These are phyloP conservation scores for Neurospora sp. DNA, from an alignment of 495 filamentous ascomycete species.

Conservation along the genomic window DNA sequence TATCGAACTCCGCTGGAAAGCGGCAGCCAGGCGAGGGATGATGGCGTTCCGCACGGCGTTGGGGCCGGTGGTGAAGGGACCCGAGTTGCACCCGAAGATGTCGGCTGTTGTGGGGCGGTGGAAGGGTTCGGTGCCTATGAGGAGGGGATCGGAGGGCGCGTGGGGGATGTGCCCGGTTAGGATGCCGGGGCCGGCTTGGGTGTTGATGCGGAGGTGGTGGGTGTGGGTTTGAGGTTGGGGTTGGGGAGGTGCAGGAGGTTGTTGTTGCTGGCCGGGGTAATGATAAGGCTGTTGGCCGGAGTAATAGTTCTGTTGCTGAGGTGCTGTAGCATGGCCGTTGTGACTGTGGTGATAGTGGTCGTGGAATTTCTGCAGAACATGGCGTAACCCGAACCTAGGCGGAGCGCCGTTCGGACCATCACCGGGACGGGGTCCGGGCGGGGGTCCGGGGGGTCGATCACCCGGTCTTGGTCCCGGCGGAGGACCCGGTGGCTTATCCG, in stretches of 20 bases:
- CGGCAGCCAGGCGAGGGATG: conserved; percentile 54
- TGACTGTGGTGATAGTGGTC: not conserved
- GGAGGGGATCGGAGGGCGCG: conserved; percentile 9
- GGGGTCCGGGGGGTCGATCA: not conserved
- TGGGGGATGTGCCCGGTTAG: conserved; percentile 3
- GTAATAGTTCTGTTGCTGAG: not conserved
- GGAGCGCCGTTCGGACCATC: not conserved
- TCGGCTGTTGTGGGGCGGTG: conserved; percentile 49
- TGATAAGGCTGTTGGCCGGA: not conserved
- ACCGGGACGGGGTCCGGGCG: not conserved
- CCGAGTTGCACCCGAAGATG: conserved; percentile 63
- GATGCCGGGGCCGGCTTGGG: conserved; percentile 27
- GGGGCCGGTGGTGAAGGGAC: conserved; percentile 51
- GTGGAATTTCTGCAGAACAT: not conserved
- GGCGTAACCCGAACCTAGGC: not conserved
- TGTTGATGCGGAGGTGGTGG: conserved; percentile 25
- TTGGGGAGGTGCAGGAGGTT: not conserved
- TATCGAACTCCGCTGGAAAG: conserved; percentile 53
- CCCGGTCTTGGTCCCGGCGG: not conserved
- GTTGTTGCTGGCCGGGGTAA: not conserved
- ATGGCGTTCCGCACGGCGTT: conserved; percentile 51
- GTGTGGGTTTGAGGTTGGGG: not conserved
- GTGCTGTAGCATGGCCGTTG: conserved; percentile 1
- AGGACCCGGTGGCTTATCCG: not conserved
- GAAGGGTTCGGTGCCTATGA: conserved; percentile 42